A percentile compares a stretch with the other conserved stretches of the same genome.
These are phyloP conservation scores for Phytophthora pluvialis DNA, from an alignment of 352 stramenopile genomes.

Conservation along the genomic window DNA sequence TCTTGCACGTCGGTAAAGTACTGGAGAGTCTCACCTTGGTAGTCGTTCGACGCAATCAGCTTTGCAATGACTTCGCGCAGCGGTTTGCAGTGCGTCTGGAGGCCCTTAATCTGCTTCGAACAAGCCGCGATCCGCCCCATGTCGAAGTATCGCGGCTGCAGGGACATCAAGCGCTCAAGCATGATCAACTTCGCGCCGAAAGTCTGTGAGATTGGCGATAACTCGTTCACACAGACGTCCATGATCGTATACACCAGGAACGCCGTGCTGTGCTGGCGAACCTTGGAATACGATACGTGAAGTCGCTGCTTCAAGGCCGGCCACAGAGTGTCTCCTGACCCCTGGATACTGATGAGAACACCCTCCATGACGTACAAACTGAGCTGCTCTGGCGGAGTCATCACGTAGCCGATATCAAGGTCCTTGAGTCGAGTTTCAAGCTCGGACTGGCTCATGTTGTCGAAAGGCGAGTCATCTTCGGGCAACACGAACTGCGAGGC, in stretches of 20 bases:
- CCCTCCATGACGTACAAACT: conserved; percentile 73
- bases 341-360: conserved; percentile 72
- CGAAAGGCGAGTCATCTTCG: conserved; percentile 52
- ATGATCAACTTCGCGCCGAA: conserved; percentile 72
- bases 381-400: conserved; percentile 74
- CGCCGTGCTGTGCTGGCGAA: conserved; percentile 70
- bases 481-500: conserved; percentile 54
- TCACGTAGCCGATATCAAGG: conserved; percentile 54
- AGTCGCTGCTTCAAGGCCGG: conserved; percentile 57
- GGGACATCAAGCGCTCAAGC: conserved; percentile 57
- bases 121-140: conserved; percentile 49
- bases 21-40: conserved; percentile 64
- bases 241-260: conserved; percentile 83
- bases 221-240: conserved; percentile 75
- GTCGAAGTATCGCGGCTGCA: conserved; percentile 63
- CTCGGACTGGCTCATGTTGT: conserved; percentile 63
- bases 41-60: conserved; percentile 67
- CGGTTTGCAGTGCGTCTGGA: conserved; percentile 72
- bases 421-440: conserved; percentile 57
- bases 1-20: conserved; percentile 87
- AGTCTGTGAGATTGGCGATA: conserved; percentile 72
- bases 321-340: conserved; percentile 44
- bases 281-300: conserved; percentile 79
- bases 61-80: conserved; percentile 67
- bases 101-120: conserved; percentile 68